phyloP scores from a whole-genome alignment of 139 green algal genomes.

The Volvox africanus region DNA sequence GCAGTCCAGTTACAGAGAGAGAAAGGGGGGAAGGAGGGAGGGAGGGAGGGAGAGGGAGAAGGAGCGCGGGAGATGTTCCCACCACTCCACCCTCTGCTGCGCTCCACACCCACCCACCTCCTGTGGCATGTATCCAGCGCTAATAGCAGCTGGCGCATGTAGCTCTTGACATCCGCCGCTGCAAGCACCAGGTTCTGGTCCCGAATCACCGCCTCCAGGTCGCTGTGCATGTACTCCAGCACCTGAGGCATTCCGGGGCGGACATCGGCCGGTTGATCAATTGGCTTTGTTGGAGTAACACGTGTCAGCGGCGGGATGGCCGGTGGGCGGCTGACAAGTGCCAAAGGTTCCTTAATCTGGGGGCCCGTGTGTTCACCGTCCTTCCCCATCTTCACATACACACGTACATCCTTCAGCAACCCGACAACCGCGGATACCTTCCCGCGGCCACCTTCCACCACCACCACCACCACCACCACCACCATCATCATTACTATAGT shows the following conservation, averaged over 20 bases:
- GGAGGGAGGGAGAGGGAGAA: background rate
- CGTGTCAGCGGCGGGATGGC: too few relatives aligned
- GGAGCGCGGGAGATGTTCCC: background rate
- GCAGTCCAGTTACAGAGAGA: background rate
- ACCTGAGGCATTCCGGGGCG: slow-evolving; percentile 67
- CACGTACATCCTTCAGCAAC: too few relatives aligned
- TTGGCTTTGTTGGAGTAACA: background rate
- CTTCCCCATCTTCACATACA: too few relatives aligned
- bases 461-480: too few relatives aligned
- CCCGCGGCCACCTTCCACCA: too few relatives aligned
- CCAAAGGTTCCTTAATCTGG: too few relatives aligned
- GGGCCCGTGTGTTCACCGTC: too few relatives aligned
- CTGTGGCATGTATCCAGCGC: slow-evolving; percentile 81
- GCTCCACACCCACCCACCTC: background rate
- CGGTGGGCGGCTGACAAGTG: too few relatives aligned
- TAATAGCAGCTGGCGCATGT: slow-evolving; percentile 85
- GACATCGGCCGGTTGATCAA: background rate
- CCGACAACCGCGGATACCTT: too few relatives aligned
- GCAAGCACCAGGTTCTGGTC: slow-evolving; percentile 80
- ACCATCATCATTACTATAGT: too few relatives aligned
- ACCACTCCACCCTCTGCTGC: background rate
- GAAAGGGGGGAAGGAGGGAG: background rate
- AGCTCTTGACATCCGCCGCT: slow-evolving; percentile 87
- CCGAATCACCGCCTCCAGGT: slow-evolving; percentile 90
- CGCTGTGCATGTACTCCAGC: slow-evolving; percentile 85